Conservation (phyloP, 2,329 filamentous ascomycete species). For the Sporothrix globosa region DNA sequence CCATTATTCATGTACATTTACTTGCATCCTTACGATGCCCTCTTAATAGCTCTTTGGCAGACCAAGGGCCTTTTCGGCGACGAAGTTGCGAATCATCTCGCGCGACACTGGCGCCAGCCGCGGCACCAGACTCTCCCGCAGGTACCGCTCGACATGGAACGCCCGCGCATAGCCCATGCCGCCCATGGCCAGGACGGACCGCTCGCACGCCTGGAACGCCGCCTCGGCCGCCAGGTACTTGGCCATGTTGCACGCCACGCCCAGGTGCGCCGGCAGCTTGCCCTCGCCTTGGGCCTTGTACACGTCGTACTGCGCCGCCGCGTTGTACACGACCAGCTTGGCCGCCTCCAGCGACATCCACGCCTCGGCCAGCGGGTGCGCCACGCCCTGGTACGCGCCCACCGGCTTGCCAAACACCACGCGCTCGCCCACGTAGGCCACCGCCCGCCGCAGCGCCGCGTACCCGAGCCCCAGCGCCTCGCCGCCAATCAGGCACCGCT, state of each 20-base stretch:
- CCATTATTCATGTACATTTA: not conserved
- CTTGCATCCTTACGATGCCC: not conserved
- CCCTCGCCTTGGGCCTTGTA: not conserved
- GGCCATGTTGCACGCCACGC: constrained; percentile 68
- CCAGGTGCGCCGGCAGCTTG: constrained; percentile 55
- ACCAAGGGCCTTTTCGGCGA: constrained; percentile 68
- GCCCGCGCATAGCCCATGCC: constrained; percentile 68
- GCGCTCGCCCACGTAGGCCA: constrained; percentile 67
- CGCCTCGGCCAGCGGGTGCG: constrained; percentile 66
- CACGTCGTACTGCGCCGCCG: constrained; percentile 62
- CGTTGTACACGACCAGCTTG: constrained; percentile 67
- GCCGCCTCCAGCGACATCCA: constrained; percentile 69
- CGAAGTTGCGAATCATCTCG: constrained; percentile 78
- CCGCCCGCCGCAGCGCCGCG: constrained; percentile 65
- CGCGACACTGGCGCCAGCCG: constrained; percentile 66
- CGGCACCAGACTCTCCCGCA: constrained; percentile 67
- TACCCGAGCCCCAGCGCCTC: constrained; percentile 82
- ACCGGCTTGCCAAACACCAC: constrained; percentile 68
- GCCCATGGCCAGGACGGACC: constrained; percentile 61
- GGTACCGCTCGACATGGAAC: constrained; percentile 67
- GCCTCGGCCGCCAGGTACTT: constrained; percentile 72
- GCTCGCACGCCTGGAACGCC: constrained; percentile 64
- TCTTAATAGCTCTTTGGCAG: constrained; percentile 68
- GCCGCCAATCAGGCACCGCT: constrained; percentile 73
- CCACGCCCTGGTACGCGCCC: constrained; percentile 67